phyloP scores from a whole-genome alignment of 441 rosid genomes.

The Jatropha multifida region DNA sequence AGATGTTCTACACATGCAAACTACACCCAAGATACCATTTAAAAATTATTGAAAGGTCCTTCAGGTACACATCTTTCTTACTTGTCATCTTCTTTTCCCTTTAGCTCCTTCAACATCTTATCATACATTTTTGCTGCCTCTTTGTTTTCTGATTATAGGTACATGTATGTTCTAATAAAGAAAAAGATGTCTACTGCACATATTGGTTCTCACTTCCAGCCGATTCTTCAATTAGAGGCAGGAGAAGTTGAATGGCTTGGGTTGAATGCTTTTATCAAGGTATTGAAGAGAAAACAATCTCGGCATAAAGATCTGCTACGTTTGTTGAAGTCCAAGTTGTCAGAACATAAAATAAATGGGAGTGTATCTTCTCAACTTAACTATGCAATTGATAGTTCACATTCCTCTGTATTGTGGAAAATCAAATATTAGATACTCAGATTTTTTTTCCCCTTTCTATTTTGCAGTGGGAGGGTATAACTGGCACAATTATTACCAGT shows the following conservation, averaged over 20 bases:
- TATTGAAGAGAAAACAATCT: slow-evolving; percentile 61
- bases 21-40: slow-evolving; percentile 35
- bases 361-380: slow-evolving; percentile 36
- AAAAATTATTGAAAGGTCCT: slow-evolving; percentile 47
- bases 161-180: slow-evolving; percentile 51
- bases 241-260: slow-evolving; percentile 90
- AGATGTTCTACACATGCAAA: slow-evolving; percentile 54
- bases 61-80: slow-evolving; percentile 40
- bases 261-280: slow-evolving; percentile 58
- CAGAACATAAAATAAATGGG: slow-evolving; percentile 30
- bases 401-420: slow-evolving; percentile 74
- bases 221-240: slow-evolving; percentile 41
- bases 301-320: slow-evolving; percentile 49
- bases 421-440: slow-evolving; percentile 46
- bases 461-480: neutral
- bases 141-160: slow-evolving; percentile 36
- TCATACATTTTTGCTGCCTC: neutral
- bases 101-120: neutral
- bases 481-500: neutral
- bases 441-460: neutral
- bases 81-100: neutral
- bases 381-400: slow-evolving; percentile 55
- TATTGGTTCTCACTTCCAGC: slow-evolving; percentile 31
- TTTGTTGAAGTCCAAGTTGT: slow-evolving; percentile 41
- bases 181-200: slow-evolving; percentile 43